Evolutionary conservation across 306 rosid genomes (phyloP), one percentile per base, ranked within the genome.

Genomic region (Vicia villosa): DNA sequence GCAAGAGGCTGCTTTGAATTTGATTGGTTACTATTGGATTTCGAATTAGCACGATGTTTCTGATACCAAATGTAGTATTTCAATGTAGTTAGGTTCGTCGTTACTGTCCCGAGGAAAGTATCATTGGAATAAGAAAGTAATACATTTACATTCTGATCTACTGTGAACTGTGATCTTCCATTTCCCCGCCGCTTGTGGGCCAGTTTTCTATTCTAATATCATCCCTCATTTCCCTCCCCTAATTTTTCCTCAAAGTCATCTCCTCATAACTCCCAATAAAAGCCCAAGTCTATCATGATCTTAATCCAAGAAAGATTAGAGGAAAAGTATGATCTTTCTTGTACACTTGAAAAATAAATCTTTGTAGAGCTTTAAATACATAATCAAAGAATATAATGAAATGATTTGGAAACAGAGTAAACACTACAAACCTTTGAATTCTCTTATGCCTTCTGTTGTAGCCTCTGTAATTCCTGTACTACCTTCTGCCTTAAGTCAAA

Each of bases 51-150:
- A 77, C 6, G 1, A 30, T 30, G 34, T 30, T 30, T 30, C 96
- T 90, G 89, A 79, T 90, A 90, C 96, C 91, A 88, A 37, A 93
- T 85, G 19, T 70, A 77, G 76, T 90, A 93, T 55, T 86, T 93
- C 14, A 97, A 90, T 14, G 97, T 97, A 55, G 91, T 60, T 49
- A 93, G 77, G 81, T 90, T 93, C 19, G 98, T 81, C 3, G 84
- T 79, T 6, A 93, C 80, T 17, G 72, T 84, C 66, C 98, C 98
- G 62, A 88, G 83, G 76, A 88, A 86, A 59, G 85, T 78, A 28
- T 81, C 87, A 69, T 93, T 94, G 4, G 84, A 80, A 58, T 41
- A 72, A 72, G 86, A 82, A 21, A 84, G 4, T 14, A 90, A 51
- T 26, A 91, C 97, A 73, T 79, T 91, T 1, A 83, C 14, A 65